Percentiles rank a stretch among this genome's conserved stretches.
Conservation (phyloP, 805 yeast genomes). For the Alloascoidea hylecoeti region DNA sequence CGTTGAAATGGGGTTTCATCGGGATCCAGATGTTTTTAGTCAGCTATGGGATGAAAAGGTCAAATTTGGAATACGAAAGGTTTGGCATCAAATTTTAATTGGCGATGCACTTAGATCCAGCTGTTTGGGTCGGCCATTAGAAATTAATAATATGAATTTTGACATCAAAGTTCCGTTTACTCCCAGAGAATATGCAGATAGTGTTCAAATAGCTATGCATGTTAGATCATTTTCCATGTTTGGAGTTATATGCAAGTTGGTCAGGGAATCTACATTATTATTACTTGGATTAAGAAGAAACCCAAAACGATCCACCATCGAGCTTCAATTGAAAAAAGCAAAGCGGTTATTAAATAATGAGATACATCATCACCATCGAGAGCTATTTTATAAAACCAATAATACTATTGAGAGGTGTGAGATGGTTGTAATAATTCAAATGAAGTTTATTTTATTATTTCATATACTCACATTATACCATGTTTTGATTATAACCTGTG, state of each 20-base stretch:
- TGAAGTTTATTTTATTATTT: neutral
- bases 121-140: slow-evolving; percentile 30
- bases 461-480: neutral
- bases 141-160: too few relatives aligned
- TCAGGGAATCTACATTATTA: neutral
- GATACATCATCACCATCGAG: neutral
- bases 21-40: slow-evolving; percentile 26
- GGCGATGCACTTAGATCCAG: slow-evolving; percentile 28
- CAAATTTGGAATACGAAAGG: slow-evolving; percentile 32
- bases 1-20: slow-evolving; percentile 24
- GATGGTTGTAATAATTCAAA: neutral
- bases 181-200: neutral
- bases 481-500: neutral
- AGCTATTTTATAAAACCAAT: neutral
- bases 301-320: neutral
- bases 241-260: neutral
- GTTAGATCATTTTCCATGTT: neutral
- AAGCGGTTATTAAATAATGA: neutral
- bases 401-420: neutral
- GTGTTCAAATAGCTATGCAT: neutral
- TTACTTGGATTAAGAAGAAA: neutral
- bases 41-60: slow-evolving; percentile 12
- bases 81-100: slow-evolving; percentile 29
- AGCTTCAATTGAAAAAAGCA: neutral
- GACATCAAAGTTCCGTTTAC: too few relatives aligned